These are phyloP conservation scores for Theileria sp. DNA, from an alignment of 169 alveolate species.

Conservation along the genomic window DNA sequence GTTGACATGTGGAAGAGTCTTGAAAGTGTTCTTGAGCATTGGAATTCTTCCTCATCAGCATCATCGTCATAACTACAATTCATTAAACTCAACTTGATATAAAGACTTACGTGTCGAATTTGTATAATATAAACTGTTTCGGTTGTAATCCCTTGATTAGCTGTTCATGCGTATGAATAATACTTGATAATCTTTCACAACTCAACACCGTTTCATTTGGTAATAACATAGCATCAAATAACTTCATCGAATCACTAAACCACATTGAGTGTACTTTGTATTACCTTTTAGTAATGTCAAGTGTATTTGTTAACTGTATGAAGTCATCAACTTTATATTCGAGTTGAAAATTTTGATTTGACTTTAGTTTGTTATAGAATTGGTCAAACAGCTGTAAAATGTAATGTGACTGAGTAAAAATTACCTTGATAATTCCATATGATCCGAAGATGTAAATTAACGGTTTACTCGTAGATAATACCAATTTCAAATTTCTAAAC, in stretches of 20 bases:
- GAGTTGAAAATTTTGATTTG: background rate
- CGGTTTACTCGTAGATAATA: constrained; percentile 21
- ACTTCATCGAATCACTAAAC: constrained; percentile 7
- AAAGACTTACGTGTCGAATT: constrained; percentile 41
- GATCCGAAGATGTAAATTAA: constrained; percentile 46
- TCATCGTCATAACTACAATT: constrained; percentile 31
- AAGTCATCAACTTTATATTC: constrained; percentile 14
- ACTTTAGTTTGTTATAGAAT: background rate
- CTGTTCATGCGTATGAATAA: constrained; percentile 28
- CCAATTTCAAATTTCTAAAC: constrained; percentile 18
- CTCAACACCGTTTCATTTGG: constrained; percentile 22
- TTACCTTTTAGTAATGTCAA: constrained; percentile 7
- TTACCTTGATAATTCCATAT: constrained; percentile 49
- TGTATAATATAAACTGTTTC: constrained; percentile 14
- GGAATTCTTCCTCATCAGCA: constrained; percentile 48
- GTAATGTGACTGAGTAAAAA: constrained; percentile 1
- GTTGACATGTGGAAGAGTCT: constrained; percentile 66
- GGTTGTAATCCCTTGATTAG: constrained; percentile 27
- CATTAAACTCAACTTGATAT: no score
- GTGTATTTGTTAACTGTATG: background rate
- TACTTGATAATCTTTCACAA: constrained; percentile 21
- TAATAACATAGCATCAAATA: constrained; percentile 35
- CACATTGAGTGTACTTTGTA: background rate
- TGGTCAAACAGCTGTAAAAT: background rate
- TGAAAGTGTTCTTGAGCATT: constrained; percentile 51